Evolutionary conservation across 2,329 filamentous ascomycete species (phyloP), one percentile per base, ranked within the genome.

Genomic region (Neonectria coccinea): DNA sequence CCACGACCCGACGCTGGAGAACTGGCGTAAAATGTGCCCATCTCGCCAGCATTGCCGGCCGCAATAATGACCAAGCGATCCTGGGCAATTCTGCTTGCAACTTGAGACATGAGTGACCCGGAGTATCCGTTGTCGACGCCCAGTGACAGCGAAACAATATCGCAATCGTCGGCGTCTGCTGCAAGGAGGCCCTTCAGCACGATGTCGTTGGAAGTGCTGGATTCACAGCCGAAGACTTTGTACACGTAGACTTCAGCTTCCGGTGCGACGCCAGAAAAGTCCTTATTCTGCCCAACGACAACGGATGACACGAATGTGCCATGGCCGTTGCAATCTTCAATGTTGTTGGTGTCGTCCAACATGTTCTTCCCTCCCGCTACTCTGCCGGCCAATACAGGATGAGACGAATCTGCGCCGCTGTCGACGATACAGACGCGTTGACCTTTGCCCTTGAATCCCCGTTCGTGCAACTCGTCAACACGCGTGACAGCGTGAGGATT

Each of bases 181-280:
- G 61, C 60, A 2, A 71, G 63, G 5, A 74, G 60, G 12, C 65
- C 71, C 54, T 71, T 67, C 33, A 73, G 53, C 6, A 74, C 62
- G 20, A 72, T 45, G 50, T 72, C 72, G 31, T 67, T 71, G 1
- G 62, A 56, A 0, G 68, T 70, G 14, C 33, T 50, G 10, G 22
- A 54, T 7, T 48, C 56, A 45, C 71, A 72, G 6, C 59, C 71
- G 53, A 74, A 73, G 71, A 73, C 59, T 50, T 71, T 71, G 66
- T 74, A 74, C 70, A 72, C 70, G 64, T 62, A 72, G 2, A 74
- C 58, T 42, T 70, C 59, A 3, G 70, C 63, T 18, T 60, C 72
- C 5, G 70, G 69, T 1, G 69, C 70, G 3, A 70, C 67, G 6
- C 71, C 71, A 5, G 56, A 22, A 29, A 71, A 64, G 33, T 66